phyloP scores from a whole-genome alignment of 257 asterid species.

The Osmanthus fragrans region DNA sequence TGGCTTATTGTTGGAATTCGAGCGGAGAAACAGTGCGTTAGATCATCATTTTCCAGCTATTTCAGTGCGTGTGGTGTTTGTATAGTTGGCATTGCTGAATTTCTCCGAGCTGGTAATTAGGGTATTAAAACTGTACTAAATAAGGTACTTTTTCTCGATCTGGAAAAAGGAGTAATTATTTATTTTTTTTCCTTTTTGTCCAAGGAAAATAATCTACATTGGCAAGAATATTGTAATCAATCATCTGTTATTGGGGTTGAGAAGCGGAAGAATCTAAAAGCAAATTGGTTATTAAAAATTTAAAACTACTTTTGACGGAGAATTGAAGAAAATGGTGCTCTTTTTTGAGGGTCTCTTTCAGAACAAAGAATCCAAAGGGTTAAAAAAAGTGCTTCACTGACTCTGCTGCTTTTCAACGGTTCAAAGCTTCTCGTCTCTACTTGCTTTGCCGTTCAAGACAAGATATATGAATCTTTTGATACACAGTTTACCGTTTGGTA shows the following conservation, averaged over 20 bases:
- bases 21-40: not conserved
- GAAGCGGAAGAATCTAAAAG: not conserved
- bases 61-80: not conserved
- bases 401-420: constrained; percentile 20
- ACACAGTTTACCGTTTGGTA: constrained; percentile 1
- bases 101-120: not conserved
- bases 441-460: constrained; percentile 7
- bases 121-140: not conserved
- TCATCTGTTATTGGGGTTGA: not conserved
- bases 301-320: not conserved
- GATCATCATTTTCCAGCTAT: not conserved
- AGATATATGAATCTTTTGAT: not conserved
- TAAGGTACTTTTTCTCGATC: not conserved
- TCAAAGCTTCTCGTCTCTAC: constrained; percentile 20
- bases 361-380: constrained; percentile 18
- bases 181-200: not conserved
- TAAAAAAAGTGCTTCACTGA: constrained; percentile 7
- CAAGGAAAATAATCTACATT: not conserved
- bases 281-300: not conserved
- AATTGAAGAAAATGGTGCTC: not conserved
- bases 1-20: not conserved
- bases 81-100: not conserved
- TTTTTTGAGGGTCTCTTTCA: not conserved
- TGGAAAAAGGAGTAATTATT: not conserved
- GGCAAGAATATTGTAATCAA: not conserved